Percentiles rank a stretch among this genome's conserved stretches.
These are phyloP conservation scores for Pisolithus marmoratus DNA, from an alignment of 768 basidiomycete genomes.

Conservation along the genomic window DNA sequence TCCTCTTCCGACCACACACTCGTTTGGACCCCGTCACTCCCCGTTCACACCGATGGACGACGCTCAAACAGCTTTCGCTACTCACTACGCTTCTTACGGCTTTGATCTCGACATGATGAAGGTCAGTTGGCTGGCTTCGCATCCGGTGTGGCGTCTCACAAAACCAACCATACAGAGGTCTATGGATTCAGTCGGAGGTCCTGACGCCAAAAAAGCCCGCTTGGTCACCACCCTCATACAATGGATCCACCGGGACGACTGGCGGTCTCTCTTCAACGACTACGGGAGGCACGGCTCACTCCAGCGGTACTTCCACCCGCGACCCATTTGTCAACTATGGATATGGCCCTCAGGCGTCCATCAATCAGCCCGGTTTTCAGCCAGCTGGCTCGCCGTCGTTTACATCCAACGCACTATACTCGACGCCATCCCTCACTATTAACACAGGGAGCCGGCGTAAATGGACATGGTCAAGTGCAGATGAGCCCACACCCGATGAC, in stretches of 20 bases:
- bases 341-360: slow-evolving; percentile 70
- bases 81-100: slow-evolving; percentile 63
- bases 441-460: slow-evolving; percentile 43
- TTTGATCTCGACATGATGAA: slow-evolving; percentile 94
- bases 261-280: slow-evolving; percentile 30
- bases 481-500: slow-evolving; percentile 59
- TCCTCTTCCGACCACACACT: slow-evolving; percentile 31
- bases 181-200: slow-evolving; percentile 77
- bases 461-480: slow-evolving; percentile 44
- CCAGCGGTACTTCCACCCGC: slow-evolving; percentile 38
- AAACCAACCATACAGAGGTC: slow-evolving; percentile 51
- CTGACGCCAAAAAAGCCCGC: slow-evolving; percentile 85
- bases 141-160: neutral
- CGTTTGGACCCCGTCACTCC: slow-evolving; percentile 15
- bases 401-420: slow-evolving; percentile 58
- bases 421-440: slow-evolving; percentile 64
- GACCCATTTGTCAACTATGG: slow-evolving; percentile 85
- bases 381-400: slow-evolving; percentile 43
- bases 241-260: slow-evolving; percentile 28
- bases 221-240: slow-evolving; percentile 71
- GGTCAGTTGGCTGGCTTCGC: slow-evolving; percentile 36
- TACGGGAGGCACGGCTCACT: slow-evolving; percentile 30
- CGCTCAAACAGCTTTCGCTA: slow-evolving; percentile 62
- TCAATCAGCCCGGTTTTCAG: slow-evolving; percentile 49
- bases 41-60: slow-evolving; percentile 57